A percentile compares a stretch with the other conserved stretches of the same genome.
Evolutionary conservation across 371 early-diverging fungal species (phyloP).

Genomic region (Blyttiomyces sp.): DNA sequence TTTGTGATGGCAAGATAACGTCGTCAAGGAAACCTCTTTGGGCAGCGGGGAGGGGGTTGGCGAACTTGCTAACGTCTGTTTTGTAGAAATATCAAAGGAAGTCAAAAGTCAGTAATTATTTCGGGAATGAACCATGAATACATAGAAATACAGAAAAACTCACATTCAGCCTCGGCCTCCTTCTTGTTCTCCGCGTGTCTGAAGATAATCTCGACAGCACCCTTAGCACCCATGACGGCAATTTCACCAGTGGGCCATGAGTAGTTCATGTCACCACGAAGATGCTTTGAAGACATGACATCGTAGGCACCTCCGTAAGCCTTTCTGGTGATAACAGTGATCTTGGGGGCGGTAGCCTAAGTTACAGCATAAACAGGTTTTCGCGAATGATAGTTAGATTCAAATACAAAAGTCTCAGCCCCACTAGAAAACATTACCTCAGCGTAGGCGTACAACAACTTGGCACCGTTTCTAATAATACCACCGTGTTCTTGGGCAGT

Average conservation of each 20-base stretch:
- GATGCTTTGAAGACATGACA: constrained; percentile 96
- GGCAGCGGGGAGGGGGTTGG: constrained; percentile 95
- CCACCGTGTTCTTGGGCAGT: constrained; percentile 94
- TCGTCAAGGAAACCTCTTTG: constrained; percentile 94
- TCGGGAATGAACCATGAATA: background rate
- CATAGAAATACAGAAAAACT: constrained; percentile 1
- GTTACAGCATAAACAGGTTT: background rate
- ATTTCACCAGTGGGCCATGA: constrained; percentile 97
- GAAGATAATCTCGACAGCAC: constrained; percentile 96
- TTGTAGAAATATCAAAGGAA: background rate
- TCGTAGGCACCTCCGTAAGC: constrained; percentile 98
- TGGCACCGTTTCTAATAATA: constrained; percentile 96
- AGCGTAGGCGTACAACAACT: constrained; percentile 92
- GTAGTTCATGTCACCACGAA: constrained; percentile 90
- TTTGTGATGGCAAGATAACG: constrained; percentile 81
- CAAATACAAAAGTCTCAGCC: background rate
- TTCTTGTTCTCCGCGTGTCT: constrained; percentile 64
- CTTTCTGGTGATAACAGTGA: constrained; percentile 93
- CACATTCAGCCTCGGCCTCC: constrained; percentile 75
- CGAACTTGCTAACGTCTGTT: constrained; percentile 79
- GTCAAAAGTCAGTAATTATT: background rate
- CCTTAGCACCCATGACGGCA: constrained; percentile 97
- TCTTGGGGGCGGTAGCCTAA: constrained; percentile 91
- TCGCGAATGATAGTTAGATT: too few species aligned
- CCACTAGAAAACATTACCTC: constrained; percentile 48